These are phyloP conservation scores for Nicotiana obtusifolia DNA, from an alignment of 257 asterid species.

Conservation along the genomic window DNA sequence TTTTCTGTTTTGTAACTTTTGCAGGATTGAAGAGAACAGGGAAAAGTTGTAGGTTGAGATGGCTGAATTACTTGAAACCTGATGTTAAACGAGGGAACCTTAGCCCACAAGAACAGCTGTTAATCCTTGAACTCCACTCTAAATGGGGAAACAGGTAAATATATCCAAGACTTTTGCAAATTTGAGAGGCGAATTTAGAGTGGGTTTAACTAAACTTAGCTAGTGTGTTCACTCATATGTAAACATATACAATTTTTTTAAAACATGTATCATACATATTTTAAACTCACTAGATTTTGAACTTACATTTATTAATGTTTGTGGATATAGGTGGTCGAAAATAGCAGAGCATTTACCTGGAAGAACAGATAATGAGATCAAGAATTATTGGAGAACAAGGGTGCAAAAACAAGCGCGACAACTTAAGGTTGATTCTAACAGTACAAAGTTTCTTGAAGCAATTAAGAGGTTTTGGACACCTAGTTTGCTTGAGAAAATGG, in stretches of 20 bases:
- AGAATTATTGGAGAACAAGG: constrained; percentile 87
- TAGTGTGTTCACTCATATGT: no score
- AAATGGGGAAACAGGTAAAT: constrained; percentile 69
- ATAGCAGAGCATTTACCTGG: constrained; percentile 69
- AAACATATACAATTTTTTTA: no score
- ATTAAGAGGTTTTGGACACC: constrained; percentile 67
- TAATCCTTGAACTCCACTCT: constrained; percentile 79
- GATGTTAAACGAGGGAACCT: constrained; percentile 72
- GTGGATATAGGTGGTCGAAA: constrained; percentile 60
- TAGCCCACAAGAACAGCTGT: constrained; percentile 61
- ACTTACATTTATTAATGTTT: not conserved
- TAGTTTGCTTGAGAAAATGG: constrained; percentile 47
- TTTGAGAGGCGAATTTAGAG: not conserved
- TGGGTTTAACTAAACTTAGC: no score
- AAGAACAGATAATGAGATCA: constrained; percentile 74
- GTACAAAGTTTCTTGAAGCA: constrained; percentile 56
- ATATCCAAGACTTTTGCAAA: not conserved
- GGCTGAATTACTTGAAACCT: constrained; percentile 84
- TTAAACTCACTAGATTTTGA: no score
- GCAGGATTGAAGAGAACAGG: constrained; percentile 76
- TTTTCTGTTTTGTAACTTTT: not conserved
- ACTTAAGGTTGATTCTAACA: constrained; percentile 64
- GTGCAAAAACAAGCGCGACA: constrained; percentile 77
- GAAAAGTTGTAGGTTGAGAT: constrained; percentile 74
- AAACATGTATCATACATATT: no score